Evolutionary conservation across 768 basidiomycete genomes (phyloP).

Genomic region (Suillus plorans): DNA sequence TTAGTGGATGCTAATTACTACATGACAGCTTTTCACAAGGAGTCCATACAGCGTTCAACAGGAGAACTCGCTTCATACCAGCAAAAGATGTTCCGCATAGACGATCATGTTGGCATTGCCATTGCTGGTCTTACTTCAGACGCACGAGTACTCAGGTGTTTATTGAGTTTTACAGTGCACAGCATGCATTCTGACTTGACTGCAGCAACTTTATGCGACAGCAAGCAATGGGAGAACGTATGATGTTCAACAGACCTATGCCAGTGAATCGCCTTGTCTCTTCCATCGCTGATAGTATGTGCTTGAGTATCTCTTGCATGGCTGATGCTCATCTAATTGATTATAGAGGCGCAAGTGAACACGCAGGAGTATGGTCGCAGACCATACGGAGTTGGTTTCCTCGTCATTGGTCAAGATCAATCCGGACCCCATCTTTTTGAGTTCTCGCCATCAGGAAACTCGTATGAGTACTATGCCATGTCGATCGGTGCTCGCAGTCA

Average conservation of each 20-base stretch:
- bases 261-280: constrained; percentile 93
- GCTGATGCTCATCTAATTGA: constrained; percentile 5
- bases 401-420: constrained; percentile 94
- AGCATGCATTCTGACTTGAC: constrained; percentile 6
- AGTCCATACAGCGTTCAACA: constrained; percentile 76
- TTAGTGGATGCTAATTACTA: constrained; percentile 29
- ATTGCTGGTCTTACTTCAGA: constrained; percentile 99
- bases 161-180: not conserved
- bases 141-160: constrained; percentile 91
- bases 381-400: constrained; percentile 98
- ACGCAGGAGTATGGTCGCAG: constrained; percentile 97
- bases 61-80: constrained; percentile 99
- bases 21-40: constrained; percentile 8
- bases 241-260: constrained; percentile 93
- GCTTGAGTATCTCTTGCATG: not conserved
- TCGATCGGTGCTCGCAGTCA: constrained; percentile 98
- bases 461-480: constrained; percentile 98
- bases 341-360: constrained; percentile 93
- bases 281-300: constrained; percentile 92
- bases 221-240: constrained; percentile 92
- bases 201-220: constrained; percentile 98
- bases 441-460: constrained; percentile 96
- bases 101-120: constrained; percentile 98
- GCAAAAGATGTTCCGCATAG: constrained; percentile 99
- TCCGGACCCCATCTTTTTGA: constrained; percentile 98